phyloP scores from a whole-genome alignment of 2,329 filamentous ascomycete species.

The Cladophialophora psammophila region DNA sequence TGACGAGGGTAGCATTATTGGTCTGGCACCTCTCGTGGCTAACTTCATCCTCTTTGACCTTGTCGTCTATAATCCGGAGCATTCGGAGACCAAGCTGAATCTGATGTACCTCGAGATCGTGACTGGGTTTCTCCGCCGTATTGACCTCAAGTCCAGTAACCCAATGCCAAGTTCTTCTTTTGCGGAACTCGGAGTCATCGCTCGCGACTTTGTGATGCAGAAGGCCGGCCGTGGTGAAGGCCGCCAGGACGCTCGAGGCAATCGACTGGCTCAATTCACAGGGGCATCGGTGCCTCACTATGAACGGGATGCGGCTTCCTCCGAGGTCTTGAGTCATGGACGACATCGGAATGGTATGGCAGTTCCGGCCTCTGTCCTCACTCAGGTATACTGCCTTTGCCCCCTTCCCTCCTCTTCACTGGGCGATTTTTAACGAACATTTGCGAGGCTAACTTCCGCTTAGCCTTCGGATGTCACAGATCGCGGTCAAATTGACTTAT shows the following conservation, averaged over 20 bases:
- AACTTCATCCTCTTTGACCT: conserved; percentile 55
- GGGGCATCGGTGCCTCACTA: background rate
- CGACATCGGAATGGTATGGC: background rate
- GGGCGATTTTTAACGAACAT: background rate
- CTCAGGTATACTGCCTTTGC: background rate
- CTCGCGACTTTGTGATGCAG: background rate
- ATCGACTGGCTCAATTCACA: background rate
- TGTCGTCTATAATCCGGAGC: conserved; percentile 49
- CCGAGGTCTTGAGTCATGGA: background rate
- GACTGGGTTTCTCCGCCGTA: conserved; percentile 53
- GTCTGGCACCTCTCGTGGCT: conserved; percentile 48
- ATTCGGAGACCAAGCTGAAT: conserved; percentile 48
- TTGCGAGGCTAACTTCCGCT: background rate
- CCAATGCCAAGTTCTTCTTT: background rate
- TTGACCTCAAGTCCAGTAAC: conserved; percentile 32
- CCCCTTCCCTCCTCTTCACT: background rate
- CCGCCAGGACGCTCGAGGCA: background rate
- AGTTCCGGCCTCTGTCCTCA: background rate
- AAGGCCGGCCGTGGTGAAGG: background rate
- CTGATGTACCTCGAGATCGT: conserved; percentile 52
- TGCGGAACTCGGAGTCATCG: conserved; percentile 3
- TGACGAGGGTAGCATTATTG: conserved; percentile 43
- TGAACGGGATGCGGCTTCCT: background rate
- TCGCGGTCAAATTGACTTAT: background rate
- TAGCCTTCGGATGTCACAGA: background rate